Percentiles rank a stretch among this genome's conserved stretches.
Conservation (phyloP, 108 stramenopile genomes). For the Fistulifera solaris region DNA sequence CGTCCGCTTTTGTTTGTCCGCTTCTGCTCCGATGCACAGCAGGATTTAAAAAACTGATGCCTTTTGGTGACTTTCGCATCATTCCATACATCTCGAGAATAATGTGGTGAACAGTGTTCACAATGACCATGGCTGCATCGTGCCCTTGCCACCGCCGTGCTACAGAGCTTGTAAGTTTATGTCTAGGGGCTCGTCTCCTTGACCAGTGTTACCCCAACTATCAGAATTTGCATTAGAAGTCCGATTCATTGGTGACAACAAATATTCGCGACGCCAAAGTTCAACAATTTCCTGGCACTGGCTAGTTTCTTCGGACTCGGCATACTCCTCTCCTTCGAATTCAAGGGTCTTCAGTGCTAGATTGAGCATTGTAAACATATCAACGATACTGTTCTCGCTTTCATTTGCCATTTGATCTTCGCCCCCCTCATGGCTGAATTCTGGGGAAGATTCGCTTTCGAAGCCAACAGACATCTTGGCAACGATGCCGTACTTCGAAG, state of each 20-base stretch:
- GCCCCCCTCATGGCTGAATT: too few relatives aligned
- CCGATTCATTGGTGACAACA: background rate
- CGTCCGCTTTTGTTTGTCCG: background rate
- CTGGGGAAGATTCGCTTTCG: too few relatives aligned
- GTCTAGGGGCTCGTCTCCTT: too few relatives aligned
- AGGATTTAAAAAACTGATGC: slow-evolving; percentile 28
- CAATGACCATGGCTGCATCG: slow-evolving; percentile 65
- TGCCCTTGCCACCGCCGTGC: slow-evolving; percentile 75
- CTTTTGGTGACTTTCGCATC: slow-evolving; percentile 35
- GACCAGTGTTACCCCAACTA: too few relatives aligned
- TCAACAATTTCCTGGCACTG: slow-evolving; percentile 5
- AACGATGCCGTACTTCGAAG: slow-evolving; percentile 50
- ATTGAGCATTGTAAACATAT: slow-evolving; percentile 73
- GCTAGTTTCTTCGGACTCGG: slow-evolving; percentile 12
- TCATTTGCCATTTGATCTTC: background rate
- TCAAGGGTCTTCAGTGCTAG: slow-evolving; percentile 64
- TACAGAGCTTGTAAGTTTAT: slow-evolving; percentile 33
- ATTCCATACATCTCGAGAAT: slow-evolving; percentile 58
- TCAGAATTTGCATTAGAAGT: too few relatives aligned
- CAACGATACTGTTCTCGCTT: slow-evolving; percentile 29
- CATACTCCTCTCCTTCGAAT: slow-evolving; percentile 63
- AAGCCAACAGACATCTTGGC: background rate
- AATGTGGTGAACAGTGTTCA: slow-evolving; percentile 64
- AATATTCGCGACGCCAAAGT: slow-evolving; percentile 6
- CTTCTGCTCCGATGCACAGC: slow-evolving; percentile 1